Percentiles rank a stretch among this genome's conserved stretches.
These are phyloP conservation scores for Porphyrellus cyaneotinctus DNA, from an alignment of 768 basidiomycete species.

Conservation along the genomic window DNA sequence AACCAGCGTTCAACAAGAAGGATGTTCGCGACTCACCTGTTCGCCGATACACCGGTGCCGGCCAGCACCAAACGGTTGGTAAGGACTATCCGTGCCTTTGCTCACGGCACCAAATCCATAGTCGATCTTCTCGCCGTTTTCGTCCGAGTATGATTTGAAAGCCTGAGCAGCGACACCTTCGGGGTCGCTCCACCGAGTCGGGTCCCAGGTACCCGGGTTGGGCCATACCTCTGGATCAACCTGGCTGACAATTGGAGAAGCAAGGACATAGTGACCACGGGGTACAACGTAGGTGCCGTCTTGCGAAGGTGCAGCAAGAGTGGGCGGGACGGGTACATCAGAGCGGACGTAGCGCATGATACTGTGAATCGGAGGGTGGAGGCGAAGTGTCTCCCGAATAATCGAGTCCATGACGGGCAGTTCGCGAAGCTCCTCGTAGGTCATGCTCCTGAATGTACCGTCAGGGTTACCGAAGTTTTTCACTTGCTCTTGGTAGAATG, in stretches of 20 bases:
- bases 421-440: slow-evolving; percentile 80
- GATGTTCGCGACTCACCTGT: slow-evolving; percentile 44
- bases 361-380: slow-evolving; percentile 95
- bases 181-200: slow-evolving; percentile 79
- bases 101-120: slow-evolving; percentile 94
- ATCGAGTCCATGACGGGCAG: slow-evolving; percentile 83
- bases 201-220: slow-evolving; percentile 68
- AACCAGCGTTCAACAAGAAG: not conserved
- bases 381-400: slow-evolving; percentile 89
- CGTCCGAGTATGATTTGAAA: slow-evolving; percentile 68
- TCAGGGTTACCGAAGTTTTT: slow-evolving; percentile 74
- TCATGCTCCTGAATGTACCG: slow-evolving; percentile 73
- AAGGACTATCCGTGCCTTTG: slow-evolving; percentile 94
- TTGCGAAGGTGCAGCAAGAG: slow-evolving; percentile 74
- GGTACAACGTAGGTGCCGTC: slow-evolving; percentile 80
- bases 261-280: slow-evolving; percentile 84
- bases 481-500: slow-evolving; percentile 87
- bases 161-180: slow-evolving; percentile 80
- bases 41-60: slow-evolving; percentile 94
- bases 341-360: slow-evolving; percentile 90
- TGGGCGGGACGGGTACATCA: slow-evolving; percentile 76
- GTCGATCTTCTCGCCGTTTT: slow-evolving; percentile 85
- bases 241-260: slow-evolving; percentile 84
- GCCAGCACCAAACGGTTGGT: slow-evolving; percentile 97
- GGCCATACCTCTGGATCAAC: slow-evolving; percentile 84